Percentiles rank a stretch among this genome's conserved stretches.
Evolutionary conservation across 768 basidiomycete species (phyloP).

Genomic region (Amanita muscaria): DNA sequence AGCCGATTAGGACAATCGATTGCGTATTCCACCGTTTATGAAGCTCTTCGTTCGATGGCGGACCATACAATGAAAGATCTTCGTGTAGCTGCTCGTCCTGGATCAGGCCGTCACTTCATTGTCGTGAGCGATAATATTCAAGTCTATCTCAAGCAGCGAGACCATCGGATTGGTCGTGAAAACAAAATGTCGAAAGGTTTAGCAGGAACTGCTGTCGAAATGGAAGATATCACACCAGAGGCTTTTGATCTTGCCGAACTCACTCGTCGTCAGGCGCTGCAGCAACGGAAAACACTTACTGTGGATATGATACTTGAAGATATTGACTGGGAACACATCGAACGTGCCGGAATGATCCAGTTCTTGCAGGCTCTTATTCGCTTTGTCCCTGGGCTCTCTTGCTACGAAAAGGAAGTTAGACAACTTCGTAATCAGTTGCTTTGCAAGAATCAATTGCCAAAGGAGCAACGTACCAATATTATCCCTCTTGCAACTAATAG

Average conservation of each 20-base stretch:
- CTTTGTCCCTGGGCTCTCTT: constrained; percentile 19
- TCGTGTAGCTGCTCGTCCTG: constrained; percentile 1
- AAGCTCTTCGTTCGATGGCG: constrained; percentile 11
- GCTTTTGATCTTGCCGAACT: constrained; percentile 16
- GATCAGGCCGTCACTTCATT: constrained; percentile 5
- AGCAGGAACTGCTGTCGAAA: constrained; percentile 18
- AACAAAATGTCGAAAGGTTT: constrained; percentile 22
- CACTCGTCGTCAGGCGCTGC: constrained; percentile 5
- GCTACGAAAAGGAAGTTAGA: constrained; percentile 17
- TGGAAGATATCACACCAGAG: constrained; percentile 9
- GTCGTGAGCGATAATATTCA: constrained; percentile 11
- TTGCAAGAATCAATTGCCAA: not conserved
- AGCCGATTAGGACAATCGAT: constrained; percentile 13
- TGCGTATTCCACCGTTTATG: constrained; percentile 12
- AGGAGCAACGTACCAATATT: constrained; percentile 8
- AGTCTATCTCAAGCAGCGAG: constrained; percentile 18
- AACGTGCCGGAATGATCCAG: constrained; percentile 19
- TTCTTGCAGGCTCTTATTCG: constrained; percentile 19
- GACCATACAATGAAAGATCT: constrained; percentile 9
- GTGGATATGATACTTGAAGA: constrained; percentile 16
- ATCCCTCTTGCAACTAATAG: constrained; percentile 22
- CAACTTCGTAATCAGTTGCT: constrained; percentile 8
- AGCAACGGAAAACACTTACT: constrained; percentile 11
- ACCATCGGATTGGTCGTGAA: constrained; percentile 20
- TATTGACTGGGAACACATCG: constrained; percentile 19